These are phyloP conservation scores for Neonectria punicea DNA, from an alignment of 2,329 filamentous ascomycete species.

Conservation along the genomic window DNA sequence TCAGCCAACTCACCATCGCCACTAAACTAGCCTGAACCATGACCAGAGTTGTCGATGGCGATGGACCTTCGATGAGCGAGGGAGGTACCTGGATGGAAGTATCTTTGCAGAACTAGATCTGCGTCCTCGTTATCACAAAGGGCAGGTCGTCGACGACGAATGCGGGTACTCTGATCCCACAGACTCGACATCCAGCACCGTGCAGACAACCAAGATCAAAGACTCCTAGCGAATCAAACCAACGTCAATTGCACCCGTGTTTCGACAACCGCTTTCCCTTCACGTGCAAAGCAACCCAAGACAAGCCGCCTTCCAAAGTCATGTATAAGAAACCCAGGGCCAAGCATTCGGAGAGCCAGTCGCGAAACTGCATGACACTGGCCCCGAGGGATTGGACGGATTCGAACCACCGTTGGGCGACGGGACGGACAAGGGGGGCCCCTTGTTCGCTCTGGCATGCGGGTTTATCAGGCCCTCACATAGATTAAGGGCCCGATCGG, in stretches of 20 bases:
- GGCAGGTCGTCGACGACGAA: neutral
- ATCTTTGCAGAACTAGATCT: neutral
- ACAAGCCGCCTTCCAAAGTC: neutral
- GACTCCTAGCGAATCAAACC: neutral
- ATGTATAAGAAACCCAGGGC: neutral
- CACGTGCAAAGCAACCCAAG: neutral
- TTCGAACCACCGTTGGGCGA: neutral
- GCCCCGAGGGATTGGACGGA: neutral
- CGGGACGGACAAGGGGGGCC: constrained; percentile 7
- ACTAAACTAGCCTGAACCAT: neutral
- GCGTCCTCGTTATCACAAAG: neutral
- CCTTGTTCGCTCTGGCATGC: constrained; percentile 4
- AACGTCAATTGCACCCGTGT: no score
- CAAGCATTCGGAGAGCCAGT: neutral
- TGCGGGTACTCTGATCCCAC: neutral
- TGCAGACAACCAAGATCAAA: neutral
- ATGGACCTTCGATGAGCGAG: neutral
- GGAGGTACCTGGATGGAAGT: neutral
- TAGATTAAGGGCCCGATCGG: constrained; percentile 19
- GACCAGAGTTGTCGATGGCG: neutral
- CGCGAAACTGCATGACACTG: constrained; percentile 6
- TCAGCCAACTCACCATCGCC: neutral
- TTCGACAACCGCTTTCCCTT: neutral
- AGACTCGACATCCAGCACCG: neutral
- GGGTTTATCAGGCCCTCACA: constrained; percentile 7